Percentiles rank a stretch among this genome's conserved stretches.
Evolutionary conservation across 192 early-diverging fungal genomes (phyloP).

Genomic region (Coemansia umbellata): DNA sequence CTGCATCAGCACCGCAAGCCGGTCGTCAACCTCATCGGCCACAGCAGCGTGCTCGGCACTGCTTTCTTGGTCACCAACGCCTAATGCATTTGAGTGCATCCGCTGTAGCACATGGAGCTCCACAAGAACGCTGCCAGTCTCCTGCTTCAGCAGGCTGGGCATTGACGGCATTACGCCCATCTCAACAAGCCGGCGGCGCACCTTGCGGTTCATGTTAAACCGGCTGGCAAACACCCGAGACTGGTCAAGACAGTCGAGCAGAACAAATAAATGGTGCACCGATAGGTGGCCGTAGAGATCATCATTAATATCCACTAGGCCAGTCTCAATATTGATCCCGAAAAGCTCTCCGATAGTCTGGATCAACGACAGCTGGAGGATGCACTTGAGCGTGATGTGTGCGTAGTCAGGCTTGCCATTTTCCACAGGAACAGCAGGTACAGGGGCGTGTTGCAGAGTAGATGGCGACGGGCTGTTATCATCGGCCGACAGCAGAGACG

Average conservation of each 20-base stretch:
- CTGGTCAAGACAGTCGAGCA: slow-evolving; percentile 77
- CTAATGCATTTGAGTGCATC: slow-evolving; percentile 57
- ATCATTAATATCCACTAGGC: slow-evolving; percentile 2
- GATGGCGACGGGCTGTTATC: slow-evolving; percentile 17
- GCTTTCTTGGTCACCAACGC: neutral
- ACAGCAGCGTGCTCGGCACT: slow-evolving; percentile 50
- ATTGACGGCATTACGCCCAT: slow-evolving; percentile 85
- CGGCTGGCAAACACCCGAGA: slow-evolving; percentile 74
- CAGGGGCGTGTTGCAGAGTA: neutral
- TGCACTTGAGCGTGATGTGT: slow-evolving; percentile 84
- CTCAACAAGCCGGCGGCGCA: slow-evolving; percentile 76
- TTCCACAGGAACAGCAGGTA: too few relatives aligned
- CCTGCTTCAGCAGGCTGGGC: slow-evolving; percentile 89
- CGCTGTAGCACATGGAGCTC: slow-evolving; percentile 71
- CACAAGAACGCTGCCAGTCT: slow-evolving; percentile 69
- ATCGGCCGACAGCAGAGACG: slow-evolving; percentile 22
- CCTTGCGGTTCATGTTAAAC: slow-evolving; percentile 74
- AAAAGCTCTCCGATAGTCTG: slow-evolving; percentile 84
- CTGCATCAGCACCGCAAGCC: slow-evolving; percentile 54
- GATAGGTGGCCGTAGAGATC: slow-evolving; percentile 40
- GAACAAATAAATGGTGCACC: slow-evolving; percentile 62
- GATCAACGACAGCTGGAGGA: slow-evolving; percentile 82
- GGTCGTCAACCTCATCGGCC: slow-evolving; percentile 58
- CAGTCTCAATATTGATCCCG: slow-evolving; percentile 55
- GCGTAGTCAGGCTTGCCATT: slow-evolving; percentile 70